These are phyloP conservation scores for Yamadazyma sp. DNA, from an alignment of 1,139 yeast species.

Conservation along the genomic window DNA sequence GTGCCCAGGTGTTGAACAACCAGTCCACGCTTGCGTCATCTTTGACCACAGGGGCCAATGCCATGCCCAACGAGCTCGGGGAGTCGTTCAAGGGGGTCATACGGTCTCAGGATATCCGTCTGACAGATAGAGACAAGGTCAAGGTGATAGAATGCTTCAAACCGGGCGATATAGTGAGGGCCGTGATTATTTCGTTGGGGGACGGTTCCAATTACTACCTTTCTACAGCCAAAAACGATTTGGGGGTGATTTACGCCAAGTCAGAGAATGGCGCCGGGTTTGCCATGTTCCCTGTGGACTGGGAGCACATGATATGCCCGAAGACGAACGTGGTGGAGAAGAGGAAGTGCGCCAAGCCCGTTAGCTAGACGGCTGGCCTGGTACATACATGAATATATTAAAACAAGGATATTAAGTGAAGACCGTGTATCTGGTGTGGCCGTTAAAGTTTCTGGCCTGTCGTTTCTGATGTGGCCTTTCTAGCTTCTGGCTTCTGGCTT, in stretches of 20 bases:
- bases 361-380: conserved; percentile 18
- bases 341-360: conserved; percentile 93
- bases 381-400: conserved; percentile 1
- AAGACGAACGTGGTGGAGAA: conserved; percentile 71
- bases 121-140: conserved; percentile 88
- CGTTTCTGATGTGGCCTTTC: too few species aligned
- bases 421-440: too few species aligned
- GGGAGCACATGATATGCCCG: conserved; percentile 91
- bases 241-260: conserved; percentile 91
- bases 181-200: conserved; percentile 79
- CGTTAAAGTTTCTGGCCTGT: too few species aligned
- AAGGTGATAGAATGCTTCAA: conserved; percentile 74
- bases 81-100: conserved; percentile 91
- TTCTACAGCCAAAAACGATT: conserved; percentile 84
- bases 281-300: conserved; percentile 86
- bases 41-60: conserved; percentile 32
- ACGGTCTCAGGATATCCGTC: conserved; percentile 83
- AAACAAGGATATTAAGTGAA: too few species aligned
- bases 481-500: too few species aligned
- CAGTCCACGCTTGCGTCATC: conserved; percentile 48
- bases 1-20: conserved; percentile 45
- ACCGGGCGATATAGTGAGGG: conserved; percentile 91
- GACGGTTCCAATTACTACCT: conserved; percentile 91
- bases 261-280: conserved; percentile 70
- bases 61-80: conserved; percentile 67